These are phyloP conservation scores for Ogataea ganodermae DNA, from an alignment of 805 yeast genomes.

Conservation along the genomic window DNA sequence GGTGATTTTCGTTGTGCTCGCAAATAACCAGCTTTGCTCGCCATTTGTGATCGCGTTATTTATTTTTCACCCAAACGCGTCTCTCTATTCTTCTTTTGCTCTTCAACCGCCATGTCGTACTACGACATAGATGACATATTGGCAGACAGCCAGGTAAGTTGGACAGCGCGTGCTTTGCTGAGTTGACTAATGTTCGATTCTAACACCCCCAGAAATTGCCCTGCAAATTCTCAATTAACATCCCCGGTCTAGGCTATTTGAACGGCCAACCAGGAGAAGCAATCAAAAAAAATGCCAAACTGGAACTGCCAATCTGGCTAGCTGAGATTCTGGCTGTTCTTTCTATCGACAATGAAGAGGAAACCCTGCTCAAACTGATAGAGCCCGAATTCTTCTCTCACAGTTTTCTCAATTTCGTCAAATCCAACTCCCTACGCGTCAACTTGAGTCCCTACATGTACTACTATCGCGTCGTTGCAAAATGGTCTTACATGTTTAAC, in stretches of 20 bases:
- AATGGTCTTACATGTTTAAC: constrained; percentile 74
- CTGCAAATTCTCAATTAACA: constrained; percentile 70
- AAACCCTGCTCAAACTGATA: constrained; percentile 63
- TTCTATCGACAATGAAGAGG: constrained; percentile 35
- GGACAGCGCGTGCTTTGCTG: neutral
- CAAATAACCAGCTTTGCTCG: no score
- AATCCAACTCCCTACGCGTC: constrained; percentile 48
- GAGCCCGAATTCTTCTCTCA: constrained; percentile 70
- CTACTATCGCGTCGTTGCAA: constrained; percentile 67
- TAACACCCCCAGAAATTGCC: constrained; percentile 56
- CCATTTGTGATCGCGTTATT: no score
- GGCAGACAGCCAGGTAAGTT: constrained; percentile 57
- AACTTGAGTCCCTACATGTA: constrained; percentile 29
- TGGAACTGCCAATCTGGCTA: constrained; percentile 88
- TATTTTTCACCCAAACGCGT: neutral
- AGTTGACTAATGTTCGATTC: neutral
- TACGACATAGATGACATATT: constrained; percentile 78
- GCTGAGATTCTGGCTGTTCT: constrained; percentile 72
- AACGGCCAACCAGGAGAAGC: constrained; percentile 74
- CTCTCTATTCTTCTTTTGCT: neutral
- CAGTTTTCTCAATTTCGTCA: constrained; percentile 78
- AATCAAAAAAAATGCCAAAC: constrained; percentile 57
- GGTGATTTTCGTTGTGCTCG: no score
- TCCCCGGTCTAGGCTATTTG: constrained; percentile 86
- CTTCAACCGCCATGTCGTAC: constrained; percentile 43